Evolutionary conservation across 805 yeast genomes (phyloP).

Genomic region (Cyberlindnera euphorbiae): DNA sequence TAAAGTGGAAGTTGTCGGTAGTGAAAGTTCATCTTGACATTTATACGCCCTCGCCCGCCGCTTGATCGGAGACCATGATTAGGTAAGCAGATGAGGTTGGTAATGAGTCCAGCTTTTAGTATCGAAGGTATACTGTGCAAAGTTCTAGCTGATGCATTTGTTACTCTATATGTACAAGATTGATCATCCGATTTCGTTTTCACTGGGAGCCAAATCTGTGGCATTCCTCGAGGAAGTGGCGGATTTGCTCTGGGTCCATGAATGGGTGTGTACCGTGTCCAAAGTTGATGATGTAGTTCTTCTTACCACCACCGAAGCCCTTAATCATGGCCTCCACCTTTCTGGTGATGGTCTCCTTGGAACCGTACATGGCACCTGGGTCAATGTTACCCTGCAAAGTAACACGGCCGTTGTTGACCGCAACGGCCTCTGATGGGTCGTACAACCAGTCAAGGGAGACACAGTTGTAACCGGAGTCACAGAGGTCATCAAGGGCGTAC

Average conservation of each 20-base stretch:
- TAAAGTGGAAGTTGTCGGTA: background rate
- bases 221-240: constrained; percentile 80
- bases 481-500: constrained; percentile 87
- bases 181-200: background rate
- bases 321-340: constrained; percentile 85
- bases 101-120: no score
- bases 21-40: no score
- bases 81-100: no score
- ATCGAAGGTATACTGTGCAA: no score
- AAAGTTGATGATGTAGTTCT: constrained; percentile 86
- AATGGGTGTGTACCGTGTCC: constrained; percentile 99
- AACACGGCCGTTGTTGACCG: constrained; percentile 67
- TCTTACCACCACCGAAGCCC: constrained; percentile 93
- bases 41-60: no score
- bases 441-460: constrained; percentile 94
- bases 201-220: constrained; percentile 65
- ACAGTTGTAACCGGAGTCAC: constrained; percentile 74
- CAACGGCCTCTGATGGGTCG: constrained; percentile 80
- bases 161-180: no score
- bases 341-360: constrained; percentile 69
- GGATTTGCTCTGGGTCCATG: constrained; percentile 89
- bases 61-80: no score
- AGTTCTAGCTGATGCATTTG: no score
- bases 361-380: constrained; percentile 92
- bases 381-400: constrained; percentile 92